Evolutionary conservation across 1,284 basidiomycete species (phyloP), one percentile per base, ranked within the genome.

Genomic region (Fistulinella staudtii): DNA sequence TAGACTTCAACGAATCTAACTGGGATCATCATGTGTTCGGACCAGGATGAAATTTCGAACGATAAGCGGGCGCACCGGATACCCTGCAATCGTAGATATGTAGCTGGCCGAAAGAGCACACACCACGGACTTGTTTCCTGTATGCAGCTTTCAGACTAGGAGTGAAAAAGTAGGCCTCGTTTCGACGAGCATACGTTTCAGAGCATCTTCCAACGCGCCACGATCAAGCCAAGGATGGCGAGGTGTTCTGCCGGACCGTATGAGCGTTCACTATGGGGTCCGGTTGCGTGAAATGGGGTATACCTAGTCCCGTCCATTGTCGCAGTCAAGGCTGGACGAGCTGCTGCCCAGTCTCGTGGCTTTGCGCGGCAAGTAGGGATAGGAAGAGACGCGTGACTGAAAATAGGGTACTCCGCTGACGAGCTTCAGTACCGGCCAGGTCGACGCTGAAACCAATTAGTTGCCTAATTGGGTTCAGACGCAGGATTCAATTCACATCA

Each of bases 1-100:
- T 79, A 41, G 89, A 93, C 69, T 93, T 95, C 66, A 95, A 78
- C 46, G 89, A 93, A 65, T 96, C 93, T 68, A 96, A 73, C 79
- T 80, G 22, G 21, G 28, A 29, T 37, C 18, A n/a, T 14, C 4
- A 23, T 13, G 17, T 14, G 27, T 21, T 65, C 39, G 46, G 24
- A 34, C 36, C 14, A 15, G 5, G 8, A 9, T 17, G 6, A 5
- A 6, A 34, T 33, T 14, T 15, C 14, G 21, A 65, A 69, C 50
- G 15, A 31, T 7, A 43, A 21, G 25, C 5, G 5, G 37, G 63
- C 82, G 53, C 53, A 88, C 85, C 47, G 88, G 87, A 64, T 89
- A 89, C 43, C 87, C 87, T 51, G 83, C 85, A 56, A 89, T 77
- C 20, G 88, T 90, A 36, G 87, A 89, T 51, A 89, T 78, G 65